Conservation (phyloP, 1,139 yeast genomes). For the Candida pseudoviswanathii region DNA sequence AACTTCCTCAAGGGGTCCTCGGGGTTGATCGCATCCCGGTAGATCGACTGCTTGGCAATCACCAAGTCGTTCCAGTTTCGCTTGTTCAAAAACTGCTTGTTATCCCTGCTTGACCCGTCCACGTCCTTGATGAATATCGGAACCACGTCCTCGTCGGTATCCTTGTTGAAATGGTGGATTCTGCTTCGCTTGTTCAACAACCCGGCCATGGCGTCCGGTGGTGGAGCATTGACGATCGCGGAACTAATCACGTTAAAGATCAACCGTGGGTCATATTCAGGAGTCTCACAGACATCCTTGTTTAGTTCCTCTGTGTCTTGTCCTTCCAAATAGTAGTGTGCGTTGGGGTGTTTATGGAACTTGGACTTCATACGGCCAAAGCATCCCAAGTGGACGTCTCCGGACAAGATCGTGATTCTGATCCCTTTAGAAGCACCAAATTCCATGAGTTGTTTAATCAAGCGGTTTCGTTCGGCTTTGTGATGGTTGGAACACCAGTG, state of each 20-base stretch:
- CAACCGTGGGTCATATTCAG: constrained; percentile 72
- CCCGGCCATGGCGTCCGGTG: constrained; percentile 82
- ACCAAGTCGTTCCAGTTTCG: constrained; percentile 72
- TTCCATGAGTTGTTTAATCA: constrained; percentile 57
- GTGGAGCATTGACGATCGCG: constrained; percentile 91
- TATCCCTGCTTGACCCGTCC: constrained; percentile 55
- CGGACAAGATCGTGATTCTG: constrained; percentile 81
- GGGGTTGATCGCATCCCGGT: constrained; percentile 18
- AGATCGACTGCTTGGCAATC: constrained; percentile 37
- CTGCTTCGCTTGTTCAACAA: constrained; percentile 66
- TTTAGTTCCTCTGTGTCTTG: constrained; percentile 36
- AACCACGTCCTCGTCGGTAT: constrained; percentile 79
- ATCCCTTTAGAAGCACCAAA: constrained; percentile 66
- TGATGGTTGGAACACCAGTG: constrained; percentile 95
- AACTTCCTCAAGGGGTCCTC: constrained; percentile 21
- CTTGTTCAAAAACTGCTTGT: constrained; percentile 67
- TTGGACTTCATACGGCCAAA: constrained; percentile 75
- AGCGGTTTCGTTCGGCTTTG: constrained; percentile 70
- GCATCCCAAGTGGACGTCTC: constrained; percentile 91
- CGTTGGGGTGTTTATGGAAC: constrained; percentile 47
- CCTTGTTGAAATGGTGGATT: constrained; percentile 62
- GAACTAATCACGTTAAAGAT: constrained; percentile 84
- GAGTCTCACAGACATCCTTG: constrained; percentile 43
- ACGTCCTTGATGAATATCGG: constrained; percentile 68
- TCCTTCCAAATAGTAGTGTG: constrained; percentile 25